A percentile compares a stretch with the other conserved stretches of the same genome.
phyloP scores from a whole-genome alignment of 257 asterid genomes.

The Solanum chilense region DNA sequence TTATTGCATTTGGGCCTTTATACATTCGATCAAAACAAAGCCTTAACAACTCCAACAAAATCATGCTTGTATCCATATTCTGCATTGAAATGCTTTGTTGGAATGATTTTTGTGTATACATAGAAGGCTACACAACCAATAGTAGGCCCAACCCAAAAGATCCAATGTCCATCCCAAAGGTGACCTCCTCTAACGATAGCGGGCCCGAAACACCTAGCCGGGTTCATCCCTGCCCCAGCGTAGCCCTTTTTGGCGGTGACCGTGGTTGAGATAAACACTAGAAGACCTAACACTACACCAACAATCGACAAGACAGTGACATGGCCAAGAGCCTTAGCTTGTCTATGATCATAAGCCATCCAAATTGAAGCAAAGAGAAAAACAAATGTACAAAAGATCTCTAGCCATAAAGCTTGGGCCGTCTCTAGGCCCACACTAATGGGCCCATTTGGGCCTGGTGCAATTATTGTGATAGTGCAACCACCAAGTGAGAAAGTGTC shows the following conservation, averaged over 20 bases:
- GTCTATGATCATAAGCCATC: constrained; percentile 72
- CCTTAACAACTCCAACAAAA: constrained; percentile 33
- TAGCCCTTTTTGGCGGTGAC: constrained; percentile 52
- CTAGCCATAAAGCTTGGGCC: constrained; percentile 62
- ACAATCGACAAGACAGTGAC: constrained; percentile 29
- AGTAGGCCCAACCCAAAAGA: constrained; percentile 67
- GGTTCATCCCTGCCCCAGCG: constrained; percentile 67
- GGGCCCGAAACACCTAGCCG: constrained; percentile 70
- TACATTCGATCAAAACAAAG: constrained; percentile 3
- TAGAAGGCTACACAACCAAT: constrained; percentile 47
- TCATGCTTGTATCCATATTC: constrained; percentile 48
- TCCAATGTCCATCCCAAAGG: constrained; percentile 75
- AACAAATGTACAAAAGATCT: constrained; percentile 46
- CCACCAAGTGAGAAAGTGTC: constrained; percentile 54
- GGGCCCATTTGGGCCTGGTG: constrained; percentile 45
- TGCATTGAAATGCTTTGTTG: constrained; percentile 36
- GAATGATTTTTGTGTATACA: constrained; percentile 56
- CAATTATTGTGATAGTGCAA: constrained; percentile 46
- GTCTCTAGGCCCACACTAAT: constrained; percentile 28
- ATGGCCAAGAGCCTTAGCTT: constrained; percentile 39
- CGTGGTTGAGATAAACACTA: constrained; percentile 49
- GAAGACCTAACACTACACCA: constrained; percentile 49
- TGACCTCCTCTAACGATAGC: constrained; percentile 71
- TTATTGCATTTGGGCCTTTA: background rate
- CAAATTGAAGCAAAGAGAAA: constrained; percentile 62